Conservation (phyloP, 805 yeast genomes). For the Maudiozyma bulderi region DNA sequence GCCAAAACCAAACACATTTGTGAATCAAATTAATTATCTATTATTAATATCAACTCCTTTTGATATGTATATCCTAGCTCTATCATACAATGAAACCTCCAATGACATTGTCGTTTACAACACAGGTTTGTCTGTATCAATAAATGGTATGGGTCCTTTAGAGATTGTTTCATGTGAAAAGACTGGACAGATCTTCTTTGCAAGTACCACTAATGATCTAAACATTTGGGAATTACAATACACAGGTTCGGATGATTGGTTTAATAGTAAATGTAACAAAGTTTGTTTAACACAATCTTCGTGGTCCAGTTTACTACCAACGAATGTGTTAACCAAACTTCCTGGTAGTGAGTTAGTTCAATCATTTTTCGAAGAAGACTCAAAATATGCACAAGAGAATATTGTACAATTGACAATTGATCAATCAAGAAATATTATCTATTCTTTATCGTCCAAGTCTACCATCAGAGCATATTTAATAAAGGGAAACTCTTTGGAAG, state of each 20-base stretch:
- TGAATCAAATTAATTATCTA: slow-evolving; percentile 62
- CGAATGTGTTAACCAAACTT: slow-evolving; percentile 22
- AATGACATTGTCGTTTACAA: slow-evolving; percentile 60
- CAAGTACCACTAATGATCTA: slow-evolving; percentile 67
- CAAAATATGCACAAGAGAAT: slow-evolving; percentile 39
- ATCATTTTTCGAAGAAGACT: slow-evolving; percentile 28
- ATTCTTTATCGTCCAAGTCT: slow-evolving; percentile 74
- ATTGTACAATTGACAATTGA: slow-evolving; percentile 64
- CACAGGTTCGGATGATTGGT: slow-evolving; percentile 77
- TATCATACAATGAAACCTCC: slow-evolving; percentile 40
- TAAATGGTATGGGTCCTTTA: slow-evolving; percentile 67
- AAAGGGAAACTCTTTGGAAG: slow-evolving; percentile 33
- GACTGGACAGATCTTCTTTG: slow-evolving; percentile 74
- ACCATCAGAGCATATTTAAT: slow-evolving; percentile 68
- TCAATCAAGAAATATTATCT: slow-evolving; percentile 64
- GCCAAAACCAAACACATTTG: slow-evolving; percentile 75
- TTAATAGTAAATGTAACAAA: slow-evolving; percentile 71
- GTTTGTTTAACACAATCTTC: slow-evolving; percentile 70
- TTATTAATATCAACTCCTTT: slow-evolving; percentile 71
- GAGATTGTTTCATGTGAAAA: slow-evolving; percentile 47
- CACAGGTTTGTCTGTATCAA: slow-evolving; percentile 71
- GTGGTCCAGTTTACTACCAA: slow-evolving; percentile 44
- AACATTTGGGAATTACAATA: slow-evolving; percentile 85
- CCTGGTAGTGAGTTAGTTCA: slow-evolving; percentile 33
- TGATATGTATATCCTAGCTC: slow-evolving; percentile 68